Evolutionary conservation across 225 moss, liverwort and hornwort species (phyloP), one percentile per base, ranked within the genome.

Genomic region (Anthoceros angustus): DNA sequence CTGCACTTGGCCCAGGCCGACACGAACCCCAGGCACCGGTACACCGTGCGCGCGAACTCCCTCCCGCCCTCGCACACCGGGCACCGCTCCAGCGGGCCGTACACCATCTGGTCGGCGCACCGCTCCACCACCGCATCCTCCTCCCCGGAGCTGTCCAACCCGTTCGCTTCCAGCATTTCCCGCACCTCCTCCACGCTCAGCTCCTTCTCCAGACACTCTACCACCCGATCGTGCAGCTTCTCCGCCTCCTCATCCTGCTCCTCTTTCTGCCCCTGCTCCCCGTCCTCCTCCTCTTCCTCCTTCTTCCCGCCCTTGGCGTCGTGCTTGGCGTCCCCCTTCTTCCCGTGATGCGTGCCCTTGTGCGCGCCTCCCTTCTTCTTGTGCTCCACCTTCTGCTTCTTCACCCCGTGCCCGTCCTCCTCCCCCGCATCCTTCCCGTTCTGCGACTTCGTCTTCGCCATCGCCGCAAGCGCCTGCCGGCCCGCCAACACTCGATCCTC

Each of bases 1-100:
- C 76, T 86, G 67, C 86, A 86, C 69, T 77, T 80, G 5, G 86
- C 75, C 86, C 86, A 83, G 24, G 78, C 80, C 2, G 83, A 79
- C 18, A 80, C 77, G n/a, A 73, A 83, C 21, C 83, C 77, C 0
- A 78, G 74, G 40, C 86, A 86, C 21, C 71, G 66, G 39, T 80
- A 86, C 11, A 75, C 55, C 63, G 78, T 76, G 0, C 79, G 77
- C 0, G 80, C 73, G 23, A 73, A 80, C 61, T 80, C 72, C 42
- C 80, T 60, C n/a, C 25, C 63, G 7, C 76, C 79, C 43, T 74
- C 80, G 40, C 86, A 86, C 6, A 74, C 45, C 3, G 83, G 79
- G 12, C 86, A 86, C 1, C 25, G 41, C n/a, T 72, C 65, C 39
- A 80, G 66, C 4, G 80, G 78, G 39, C 86, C 86, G 61, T 73